Evolutionary conservation across 169 alveolate species (phyloP).

Genomic region (Cryptosporidium baileyi): DNA sequence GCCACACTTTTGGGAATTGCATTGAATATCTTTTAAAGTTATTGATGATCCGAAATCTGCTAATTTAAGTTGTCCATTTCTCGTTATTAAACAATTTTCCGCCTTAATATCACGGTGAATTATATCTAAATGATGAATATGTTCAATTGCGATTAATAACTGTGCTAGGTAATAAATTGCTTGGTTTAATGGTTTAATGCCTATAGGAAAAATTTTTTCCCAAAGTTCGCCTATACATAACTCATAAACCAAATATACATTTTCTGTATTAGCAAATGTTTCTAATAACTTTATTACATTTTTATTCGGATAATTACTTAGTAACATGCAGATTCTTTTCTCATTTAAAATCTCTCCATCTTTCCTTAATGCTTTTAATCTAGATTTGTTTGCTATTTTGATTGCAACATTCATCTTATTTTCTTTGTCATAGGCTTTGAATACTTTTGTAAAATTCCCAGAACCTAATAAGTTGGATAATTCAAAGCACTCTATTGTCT

Average conservation of each 20-base stretch:
- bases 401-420: conserved; percentile 28
- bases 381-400: conserved; percentile 23
- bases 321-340: neutral
- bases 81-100: conserved; percentile 71
- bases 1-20: conserved; percentile 10
- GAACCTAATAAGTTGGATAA: conserved; percentile 43
- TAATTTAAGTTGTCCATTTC: conserved; percentile 29
- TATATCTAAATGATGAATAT: conserved; percentile 88
- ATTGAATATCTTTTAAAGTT: conserved; percentile 71
- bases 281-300: conserved; percentile 17
- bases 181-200: conserved; percentile 17
- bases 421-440: conserved; percentile 8
- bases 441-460: conserved; percentile 56
- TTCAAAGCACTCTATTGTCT: neutral
- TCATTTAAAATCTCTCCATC: conserved; percentile 65
- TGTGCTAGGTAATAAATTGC: conserved; percentile 74
- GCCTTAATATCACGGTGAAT: conserved; percentile 95
- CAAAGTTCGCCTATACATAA: conserved; percentile 31
- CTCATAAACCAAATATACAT: conserved; percentile 18
- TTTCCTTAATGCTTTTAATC: conserved; percentile 14
- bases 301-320: neutral
- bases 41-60: conserved; percentile 82
- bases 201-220: conserved; percentile 49
- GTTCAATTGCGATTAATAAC: conserved; percentile 85
- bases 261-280: conserved; percentile 27